Base-by-base conservation (phyloP, 495 filamentous ascomycete genomes). In the Saxophila tyrrhenica region DNA sequence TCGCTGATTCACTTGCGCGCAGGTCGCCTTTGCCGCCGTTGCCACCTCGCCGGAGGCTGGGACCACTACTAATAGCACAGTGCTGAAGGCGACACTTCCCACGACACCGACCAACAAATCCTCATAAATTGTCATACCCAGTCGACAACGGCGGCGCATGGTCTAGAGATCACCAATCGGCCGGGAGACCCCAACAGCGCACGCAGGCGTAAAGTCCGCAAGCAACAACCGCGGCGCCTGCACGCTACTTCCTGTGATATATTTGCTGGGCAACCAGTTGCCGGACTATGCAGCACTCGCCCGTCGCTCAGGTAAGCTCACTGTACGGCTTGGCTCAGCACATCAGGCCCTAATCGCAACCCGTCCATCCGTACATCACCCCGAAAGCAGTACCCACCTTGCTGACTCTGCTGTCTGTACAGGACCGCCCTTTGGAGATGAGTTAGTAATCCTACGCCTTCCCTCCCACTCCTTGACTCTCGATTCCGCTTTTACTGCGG, bases 341-440 rank as follows among this genome's bases (percentile, higher is more conserved):
- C 29, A 35, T 13, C 29, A 13, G 29, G 29, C 29, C 29, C 29
- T 5, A 35, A n/a, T n/a, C n/a, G n/a, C n/a, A n/a, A n/a, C n/a
- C n/a, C n/a, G n/a, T n/a, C n/a, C n/a, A n/a, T n/a, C n/a, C n/a
- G n/a, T n/a, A n/a, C n/a, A n/a, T n/a, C n/a, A n/a, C n/a, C n/a
- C 29, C 29, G 13, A 35, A 35, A 35, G 29, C 5, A 35, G 13
- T 35, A 35, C 29, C 29, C 29, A 35, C 29, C 29, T 22, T 48
- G 52, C 52, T 55, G 45, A 55, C 46, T 50, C n/a, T 32, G 43
- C 42, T n/a, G 1, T 42, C n/a, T n/a, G 2, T 38, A 16, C 43
- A 48, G 45, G 44, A 55, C 13, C 54, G 24, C 1, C 54, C 32
- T 11, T 29, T 49, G 32, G 29, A 58, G 51, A 58, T 58, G 56